Evolutionary conservation across 257 asterid genomes (phyloP).

Genomic region (Nicotiana undulata): DNA sequence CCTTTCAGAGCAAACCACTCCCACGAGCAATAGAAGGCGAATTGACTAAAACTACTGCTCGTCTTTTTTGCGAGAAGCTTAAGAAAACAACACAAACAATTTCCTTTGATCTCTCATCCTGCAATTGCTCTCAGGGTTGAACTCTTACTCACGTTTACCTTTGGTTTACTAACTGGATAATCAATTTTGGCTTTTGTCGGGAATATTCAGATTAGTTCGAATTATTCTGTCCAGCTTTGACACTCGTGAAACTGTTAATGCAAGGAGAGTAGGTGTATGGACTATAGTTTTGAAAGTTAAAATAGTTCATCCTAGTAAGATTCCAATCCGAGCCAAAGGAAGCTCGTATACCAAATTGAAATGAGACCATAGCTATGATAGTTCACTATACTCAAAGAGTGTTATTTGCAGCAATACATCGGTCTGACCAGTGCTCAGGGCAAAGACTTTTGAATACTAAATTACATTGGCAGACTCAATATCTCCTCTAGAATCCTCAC

Average conservation of each 20-base stretch:
- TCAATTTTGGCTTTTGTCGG: not conserved
- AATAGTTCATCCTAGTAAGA: not conserved
- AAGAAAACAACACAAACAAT: not conserved
- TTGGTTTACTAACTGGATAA: not conserved
- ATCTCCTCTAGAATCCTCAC: too few relatives aligned
- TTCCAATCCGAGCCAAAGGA: too few relatives aligned
- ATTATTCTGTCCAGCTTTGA: not conserved
- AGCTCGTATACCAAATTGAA: too few relatives aligned
- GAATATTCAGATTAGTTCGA: not conserved
- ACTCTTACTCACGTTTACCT: not conserved
- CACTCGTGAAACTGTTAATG: not conserved
- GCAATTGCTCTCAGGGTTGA: not conserved
- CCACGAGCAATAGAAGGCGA: slow-evolving; percentile 34
- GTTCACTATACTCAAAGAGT: too few relatives aligned
- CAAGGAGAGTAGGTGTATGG: not conserved
- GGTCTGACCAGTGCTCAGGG: too few relatives aligned
- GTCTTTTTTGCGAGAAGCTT: not conserved
- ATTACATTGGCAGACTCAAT: too few relatives aligned
- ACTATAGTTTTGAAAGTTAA: not conserved
- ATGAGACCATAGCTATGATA: too few relatives aligned
- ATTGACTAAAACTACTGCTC: slow-evolving; percentile 24
- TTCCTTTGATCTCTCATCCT: not conserved
- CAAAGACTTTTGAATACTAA: too few relatives aligned
- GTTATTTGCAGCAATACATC: too few relatives aligned
- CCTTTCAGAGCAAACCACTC: slow-evolving; percentile 46